Evolutionary conservation across 2,329 filamentous ascomycete genomes (phyloP), one percentile per base, ranked within the genome.

Genomic region (Xylariales sp.): DNA sequence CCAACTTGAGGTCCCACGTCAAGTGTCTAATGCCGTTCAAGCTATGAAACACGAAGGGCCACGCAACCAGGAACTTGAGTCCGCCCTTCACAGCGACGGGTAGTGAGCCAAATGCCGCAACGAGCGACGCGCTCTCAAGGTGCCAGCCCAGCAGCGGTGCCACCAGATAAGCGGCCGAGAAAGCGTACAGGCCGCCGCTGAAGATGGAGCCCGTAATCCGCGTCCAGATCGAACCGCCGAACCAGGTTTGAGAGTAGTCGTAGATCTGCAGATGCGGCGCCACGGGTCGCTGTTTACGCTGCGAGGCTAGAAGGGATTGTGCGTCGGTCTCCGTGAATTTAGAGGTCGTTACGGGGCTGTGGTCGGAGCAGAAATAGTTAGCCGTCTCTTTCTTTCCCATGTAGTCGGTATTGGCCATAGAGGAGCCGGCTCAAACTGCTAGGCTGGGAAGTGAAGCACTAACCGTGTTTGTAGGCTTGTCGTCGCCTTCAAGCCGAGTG

Each of bases 191-290:
- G 37, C 72, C 67, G 50, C 84, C 86, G 46, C 82, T 83, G 52
- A 94, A 75, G 46, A 74, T 65, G 59, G 75, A 68, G 56, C 88
- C 90, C n/a, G 88, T 91, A 69, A 95, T 80, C 58, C 90, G 88
- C 71, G 89, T 86, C 67, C 87, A 75, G 51, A 76, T 74, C 44
- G 73, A 80, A 54, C 81, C 82, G 53, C 76, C 74, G 65, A 87
- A 83, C 84, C 83, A 95, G 55, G 88, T 93, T 69, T 96, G 86
- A 65, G 88, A 81, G 46, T 84, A 78, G 64, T 80, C 77, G 81
- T 96, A 96, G 77, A 94, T 90, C 58, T 69, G 63, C 49, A 96
- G 79, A 62, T 96, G 89, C 42, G 90, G 90, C 33, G 88, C 77
- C 55, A 95, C 75, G 60, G 90, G 90, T 39, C 90, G 90, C 58